Conservation (phyloP, 2,329 filamentous ascomycete species). For the Ceratocystis huliohia region DNA sequence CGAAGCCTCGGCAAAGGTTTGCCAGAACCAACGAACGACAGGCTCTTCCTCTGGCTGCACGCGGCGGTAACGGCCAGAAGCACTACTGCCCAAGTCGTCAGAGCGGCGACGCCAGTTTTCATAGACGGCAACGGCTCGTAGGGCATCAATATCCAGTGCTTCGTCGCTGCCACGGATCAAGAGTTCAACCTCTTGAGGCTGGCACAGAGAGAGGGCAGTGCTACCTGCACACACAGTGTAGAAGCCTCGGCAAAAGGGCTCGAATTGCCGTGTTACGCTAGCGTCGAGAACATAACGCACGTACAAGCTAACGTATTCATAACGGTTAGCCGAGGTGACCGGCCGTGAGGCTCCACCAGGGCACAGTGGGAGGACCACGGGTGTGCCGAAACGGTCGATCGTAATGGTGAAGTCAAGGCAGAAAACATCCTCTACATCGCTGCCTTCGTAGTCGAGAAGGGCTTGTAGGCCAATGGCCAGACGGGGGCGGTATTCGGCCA, state of each 20-base stretch:
- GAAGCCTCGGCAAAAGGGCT: slow-evolving; percentile 88
- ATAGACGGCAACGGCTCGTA: slow-evolving; percentile 67
- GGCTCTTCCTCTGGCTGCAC: slow-evolving; percentile 38
- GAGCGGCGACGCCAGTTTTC: slow-evolving; percentile 54
- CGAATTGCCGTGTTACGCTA: slow-evolving; percentile 68
- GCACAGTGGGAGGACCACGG: slow-evolving; percentile 56
- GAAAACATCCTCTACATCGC: slow-evolving; percentile 62
- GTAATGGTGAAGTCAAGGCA: slow-evolving; percentile 71
- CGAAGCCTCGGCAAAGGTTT: slow-evolving; percentile 54
- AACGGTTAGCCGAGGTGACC: slow-evolving; percentile 73
- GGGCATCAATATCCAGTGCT: slow-evolving; percentile 59
- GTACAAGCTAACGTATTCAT: slow-evolving; percentile 78
- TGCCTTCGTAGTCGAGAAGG: slow-evolving; percentile 69
- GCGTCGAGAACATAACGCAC: slow-evolving; percentile 68
- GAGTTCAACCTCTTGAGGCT: slow-evolving; percentile 83
- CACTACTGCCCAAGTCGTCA: slow-evolving; percentile 26
- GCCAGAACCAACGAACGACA: slow-evolving; percentile 79
- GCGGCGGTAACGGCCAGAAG: slow-evolving; percentile 34
- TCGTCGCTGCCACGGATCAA: slow-evolving; percentile 78
- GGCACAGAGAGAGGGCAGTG: slow-evolving; percentile 64
- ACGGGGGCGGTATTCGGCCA: slow-evolving; percentile 67
- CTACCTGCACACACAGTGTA: slow-evolving; percentile 86
- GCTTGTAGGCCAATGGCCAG: slow-evolving; percentile 64
- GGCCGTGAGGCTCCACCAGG: slow-evolving; percentile 57
- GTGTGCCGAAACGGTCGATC: slow-evolving; percentile 61